Conservation (phyloP, 2,329 filamentous ascomycete species). For the Pseudocercospora fuligena region DNA sequence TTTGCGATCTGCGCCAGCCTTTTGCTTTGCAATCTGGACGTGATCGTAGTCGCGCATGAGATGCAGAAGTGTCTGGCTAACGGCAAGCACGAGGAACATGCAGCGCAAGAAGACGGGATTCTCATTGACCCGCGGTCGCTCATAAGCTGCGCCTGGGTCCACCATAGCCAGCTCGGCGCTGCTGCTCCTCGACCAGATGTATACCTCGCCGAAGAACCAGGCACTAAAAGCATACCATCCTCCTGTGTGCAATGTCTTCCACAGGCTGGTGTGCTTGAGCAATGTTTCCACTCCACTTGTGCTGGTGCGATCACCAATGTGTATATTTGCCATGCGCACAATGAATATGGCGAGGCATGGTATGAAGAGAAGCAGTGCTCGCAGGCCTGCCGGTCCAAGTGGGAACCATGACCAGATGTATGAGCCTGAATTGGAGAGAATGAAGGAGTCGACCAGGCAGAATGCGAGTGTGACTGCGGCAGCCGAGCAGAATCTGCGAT, state of each 20-base stretch:
- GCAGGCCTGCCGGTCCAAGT: slow-evolving; percentile 73
- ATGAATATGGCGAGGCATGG: slow-evolving; percentile 79
- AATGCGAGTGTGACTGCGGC: slow-evolving; percentile 70
- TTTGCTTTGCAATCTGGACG: slow-evolving; percentile 49
- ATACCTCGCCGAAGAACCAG: slow-evolving; percentile 78
- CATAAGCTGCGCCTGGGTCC: slow-evolving; percentile 64
- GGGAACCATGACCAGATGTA: slow-evolving; percentile 84
- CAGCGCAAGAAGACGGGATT: slow-evolving; percentile 78
- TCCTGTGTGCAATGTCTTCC: slow-evolving; percentile 55
- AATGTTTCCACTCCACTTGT: slow-evolving; percentile 70
- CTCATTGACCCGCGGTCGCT: slow-evolving; percentile 82
- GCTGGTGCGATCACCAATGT: slow-evolving; percentile 63
- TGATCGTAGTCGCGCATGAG: slow-evolving; percentile 75
- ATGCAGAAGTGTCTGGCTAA: slow-evolving; percentile 72
- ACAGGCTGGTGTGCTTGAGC: slow-evolving; percentile 53
- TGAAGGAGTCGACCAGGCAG: slow-evolving; percentile 74
- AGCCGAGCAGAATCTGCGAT: slow-evolving; percentile 82
- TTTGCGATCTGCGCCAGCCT: neutral
- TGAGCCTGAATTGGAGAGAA: slow-evolving; percentile 66
- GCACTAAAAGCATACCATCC: slow-evolving; percentile 79
- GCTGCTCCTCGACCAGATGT: slow-evolving; percentile 70
- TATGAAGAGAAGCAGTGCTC: slow-evolving; percentile 75
- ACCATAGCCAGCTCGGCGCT: slow-evolving; percentile 71
- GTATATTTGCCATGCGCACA: slow-evolving; percentile 67
- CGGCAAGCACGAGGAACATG: slow-evolving; percentile 70